Percentiles rank a stretch among this genome's conserved stretches.
These are phyloP conservation scores for Amphicarpaea edgeworthii DNA, from an alignment of 306 rosid species.

Conservation along the genomic window DNA sequence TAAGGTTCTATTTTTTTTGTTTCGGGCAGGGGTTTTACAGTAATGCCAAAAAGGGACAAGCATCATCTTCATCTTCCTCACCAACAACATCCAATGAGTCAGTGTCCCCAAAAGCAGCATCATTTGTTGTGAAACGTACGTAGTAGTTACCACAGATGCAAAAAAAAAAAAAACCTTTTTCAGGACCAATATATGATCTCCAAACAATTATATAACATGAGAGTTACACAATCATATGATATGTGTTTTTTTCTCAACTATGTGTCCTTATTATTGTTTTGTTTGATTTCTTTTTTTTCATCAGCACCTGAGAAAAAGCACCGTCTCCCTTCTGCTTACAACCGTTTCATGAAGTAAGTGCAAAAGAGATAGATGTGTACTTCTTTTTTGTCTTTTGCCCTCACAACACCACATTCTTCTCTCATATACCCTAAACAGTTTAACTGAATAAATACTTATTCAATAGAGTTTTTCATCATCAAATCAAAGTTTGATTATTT, in stretches of 20 bases:
- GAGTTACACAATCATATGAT: constrained; percentile 1
- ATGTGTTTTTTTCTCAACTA: constrained; percentile 10
- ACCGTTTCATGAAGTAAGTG: constrained; percentile 98
- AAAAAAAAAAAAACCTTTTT: constrained; percentile 14
- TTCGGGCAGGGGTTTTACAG: constrained; percentile 69
- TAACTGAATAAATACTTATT: background rate
- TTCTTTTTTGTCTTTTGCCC: background rate
- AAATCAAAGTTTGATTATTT: background rate
- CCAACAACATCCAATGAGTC: constrained; percentile 71
- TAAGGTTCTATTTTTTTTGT: constrained; percentile 5
- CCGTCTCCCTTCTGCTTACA: constrained; percentile 96
- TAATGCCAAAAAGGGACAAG: constrained; percentile 66
- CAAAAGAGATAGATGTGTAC: background rate
- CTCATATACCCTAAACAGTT: background rate
- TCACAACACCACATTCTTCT: background rate
- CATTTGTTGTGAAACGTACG: constrained; percentile 93
- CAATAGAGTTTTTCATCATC: background rate
- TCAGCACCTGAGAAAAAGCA: constrained; percentile 99
- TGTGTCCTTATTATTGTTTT: constrained; percentile 3
- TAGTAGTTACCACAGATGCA: background rate
- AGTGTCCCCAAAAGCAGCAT: constrained; percentile 79
- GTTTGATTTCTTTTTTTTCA: constrained; percentile 14
- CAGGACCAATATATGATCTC: constrained; percentile 26
- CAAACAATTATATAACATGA: background rate
- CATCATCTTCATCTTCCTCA: constrained; percentile 65